Evolutionary conservation across 2,329 filamentous ascomycete species (phyloP), one percentile per base, ranked within the genome.

Genomic region (Hypoxylon sp.): DNA sequence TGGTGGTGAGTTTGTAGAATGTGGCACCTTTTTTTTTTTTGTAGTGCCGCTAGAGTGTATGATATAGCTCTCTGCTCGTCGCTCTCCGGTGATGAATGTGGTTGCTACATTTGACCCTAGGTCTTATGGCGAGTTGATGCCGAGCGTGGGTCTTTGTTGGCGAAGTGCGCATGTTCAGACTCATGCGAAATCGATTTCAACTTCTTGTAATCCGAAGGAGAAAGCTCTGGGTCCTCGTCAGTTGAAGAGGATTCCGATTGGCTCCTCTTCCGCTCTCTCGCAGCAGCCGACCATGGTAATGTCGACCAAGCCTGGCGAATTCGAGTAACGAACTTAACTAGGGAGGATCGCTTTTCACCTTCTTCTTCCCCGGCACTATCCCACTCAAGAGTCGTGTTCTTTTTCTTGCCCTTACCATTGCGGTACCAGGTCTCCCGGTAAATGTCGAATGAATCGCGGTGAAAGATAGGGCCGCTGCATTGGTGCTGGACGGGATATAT

Each of bases 381-480:
- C 1, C 32, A 23, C 6, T 45, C 37, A 6, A 29, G 3, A 21
- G 1, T 19, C 16, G 7, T 9, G 9, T 25, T 39, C 7, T n/a
- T 46, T 19, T n/a, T 19, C 14, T 11, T 29, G 27, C 30, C 23
- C 14, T 23, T 30, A 2, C 16, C n/a, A 21, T 48, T 64, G 27
- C 55, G 50, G n/a, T 27, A 50, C 6, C 56, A 48, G 21, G n/a
- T 55, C 29, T 61, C 43, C 23, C 57, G 48, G 39, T 67, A 53
- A 34, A 67, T 34, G 5, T 67, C 61, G 56, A 64, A 64, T n/a
- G 65, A 65, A 23, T 64, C 61, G 11, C 65, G 65, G 45, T 63
- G 48, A 12, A 51, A 59, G 11, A 43, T n/a, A 23, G 47, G 32
- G n/a, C 59, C 45, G 14, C 30, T 45, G 29, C 30, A 37, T 27